Evolutionary conservation across 352 stramenopile genomes (phyloP), one percentile per base, ranked within the genome.

Genomic region (Phytophthora idaei): DNA sequence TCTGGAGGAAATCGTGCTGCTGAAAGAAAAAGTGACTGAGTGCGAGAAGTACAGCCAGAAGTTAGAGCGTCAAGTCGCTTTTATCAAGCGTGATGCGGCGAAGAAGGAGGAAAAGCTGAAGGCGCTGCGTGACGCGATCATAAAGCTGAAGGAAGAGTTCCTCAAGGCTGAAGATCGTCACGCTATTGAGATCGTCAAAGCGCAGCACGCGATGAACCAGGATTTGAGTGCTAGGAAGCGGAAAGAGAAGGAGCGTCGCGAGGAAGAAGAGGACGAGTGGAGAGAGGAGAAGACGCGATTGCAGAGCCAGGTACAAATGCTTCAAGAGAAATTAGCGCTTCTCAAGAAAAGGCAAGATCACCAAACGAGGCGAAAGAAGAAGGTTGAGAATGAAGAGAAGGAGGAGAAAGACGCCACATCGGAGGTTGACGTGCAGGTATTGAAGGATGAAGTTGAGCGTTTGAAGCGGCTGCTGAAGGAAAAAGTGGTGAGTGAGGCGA

Each of bases 61-160:
- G 32, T 49, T 86, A 12, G 87, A 92, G 42, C 50, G 75, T 27
- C 87, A 92, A 48, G 42, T 88, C 0, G 39, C 36, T 3, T 71
- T 73, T 3, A 41, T 74, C 5, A 85, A 85, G 31, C 64, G 70
- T 15, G 80, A 93, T 4, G 34, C 85, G 10, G 37, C 21, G 4
- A 79, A 73, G 17, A 90, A 90, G 21, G 83, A 90, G 25, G 72
- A 83, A 11, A 92, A 91, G 41, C 75, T 94, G 42, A 73, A 85
- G 56, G 50, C 89, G 27, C 54, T 94, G 37, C 77, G 89, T 7
- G 85, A 93, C 25, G 89, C 90, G 3, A 84, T 97, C 44, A 85
- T 97, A 29, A 83, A 86, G 49, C 65, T 97, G 4, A 97, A 97
- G 61, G 84, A 97, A 53, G 91, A 96, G 60, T 97, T 97, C 51